Evolutionary conservation across 2,329 filamentous ascomycete genomes (phyloP).

Genomic region (Byssoonygena ceratinophila): DNA sequence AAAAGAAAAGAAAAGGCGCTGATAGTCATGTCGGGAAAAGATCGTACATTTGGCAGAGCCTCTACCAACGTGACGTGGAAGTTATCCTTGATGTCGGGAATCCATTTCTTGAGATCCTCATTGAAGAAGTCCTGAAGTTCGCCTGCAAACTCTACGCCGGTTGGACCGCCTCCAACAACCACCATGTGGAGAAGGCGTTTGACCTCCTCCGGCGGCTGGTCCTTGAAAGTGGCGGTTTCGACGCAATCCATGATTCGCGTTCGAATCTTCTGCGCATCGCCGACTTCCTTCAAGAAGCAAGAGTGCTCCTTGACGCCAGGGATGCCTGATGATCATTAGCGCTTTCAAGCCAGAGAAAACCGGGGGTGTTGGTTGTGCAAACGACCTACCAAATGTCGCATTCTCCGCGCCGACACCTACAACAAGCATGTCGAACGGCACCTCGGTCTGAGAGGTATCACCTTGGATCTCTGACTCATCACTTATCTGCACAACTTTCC

Average conservation of each 20-base stretch:
- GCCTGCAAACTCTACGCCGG: conserved; percentile 95
- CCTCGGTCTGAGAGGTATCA: conserved; percentile 67
- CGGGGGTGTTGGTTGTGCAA: too few species aligned
- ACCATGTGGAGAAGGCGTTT: conserved; percentile 97
- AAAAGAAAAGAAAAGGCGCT: too few species aligned
- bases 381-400: conserved; percentile 70
- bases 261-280: conserved; percentile 88
- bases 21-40: too few species aligned
- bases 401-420: conserved; percentile 97
- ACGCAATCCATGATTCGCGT: conserved; percentile 99
- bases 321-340: conserved; percentile 46
- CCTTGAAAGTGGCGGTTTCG: conserved; percentile 97
- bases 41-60: conserved; percentile 73
- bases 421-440: conserved; percentile 96
- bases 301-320: conserved; percentile 89
- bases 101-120: conserved; percentile 93
- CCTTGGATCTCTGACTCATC: conserved; percentile 93
- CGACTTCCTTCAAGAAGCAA: conserved; percentile 97
- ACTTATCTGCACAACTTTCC: conserved; percentile 76
- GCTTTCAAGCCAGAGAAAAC: too few species aligned
- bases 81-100: conserved; percentile 86
- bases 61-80: conserved; percentile 98
- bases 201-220: conserved; percentile 75
- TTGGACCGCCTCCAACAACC: conserved; percentile 83
- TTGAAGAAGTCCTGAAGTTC: conserved; percentile 99